Conservation (phyloP, 129 eudicot genomes). For the Chrysanthemum seticuspe region DNA sequence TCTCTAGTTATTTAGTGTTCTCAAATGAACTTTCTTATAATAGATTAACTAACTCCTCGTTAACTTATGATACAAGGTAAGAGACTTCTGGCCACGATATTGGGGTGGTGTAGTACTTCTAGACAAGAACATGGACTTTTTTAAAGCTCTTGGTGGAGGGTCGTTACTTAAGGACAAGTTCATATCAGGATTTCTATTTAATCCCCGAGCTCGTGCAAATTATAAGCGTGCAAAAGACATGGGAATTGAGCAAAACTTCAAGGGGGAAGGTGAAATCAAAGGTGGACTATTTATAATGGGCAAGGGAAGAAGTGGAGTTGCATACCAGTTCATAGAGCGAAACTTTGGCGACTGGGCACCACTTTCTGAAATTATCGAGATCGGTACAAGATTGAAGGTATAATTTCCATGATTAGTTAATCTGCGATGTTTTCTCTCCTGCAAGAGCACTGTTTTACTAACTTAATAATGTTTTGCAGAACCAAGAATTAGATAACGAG, state of each 20-base stretch:
- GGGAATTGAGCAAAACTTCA: slow-evolving; percentile 62
- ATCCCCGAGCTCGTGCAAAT: slow-evolving; percentile 78
- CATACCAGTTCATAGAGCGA: slow-evolving; percentile 79
- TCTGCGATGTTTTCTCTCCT: neutral
- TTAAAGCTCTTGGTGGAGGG: slow-evolving; percentile 85
- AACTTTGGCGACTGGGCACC: slow-evolving; percentile 96
- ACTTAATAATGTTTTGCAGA: slow-evolving; percentile 38
- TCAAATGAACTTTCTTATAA: too few relatives aligned
- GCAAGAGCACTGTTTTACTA: slow-evolving; percentile 2
- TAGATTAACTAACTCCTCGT: neutral
- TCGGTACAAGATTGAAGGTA: slow-evolving; percentile 67
- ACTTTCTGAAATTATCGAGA: slow-evolving; percentile 63
- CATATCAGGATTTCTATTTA: slow-evolving; percentile 76
- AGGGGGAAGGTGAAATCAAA: slow-evolving; percentile 89
- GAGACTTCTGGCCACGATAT: slow-evolving; percentile 84
- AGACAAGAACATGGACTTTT: slow-evolving; percentile 70
- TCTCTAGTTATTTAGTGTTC: too few relatives aligned
- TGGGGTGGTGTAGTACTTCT: slow-evolving; percentile 82
- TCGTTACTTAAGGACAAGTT: slow-evolving; percentile 73
- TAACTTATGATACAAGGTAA: slow-evolving; percentile 45
- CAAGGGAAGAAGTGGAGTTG: slow-evolving; percentile 71
- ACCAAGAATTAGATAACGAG: slow-evolving; percentile 35
- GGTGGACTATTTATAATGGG: slow-evolving; percentile 83
- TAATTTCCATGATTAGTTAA: slow-evolving; percentile 6
- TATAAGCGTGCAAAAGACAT: slow-evolving; percentile 74